Evolutionary conservation across 208 protist genomes (phyloP), one percentile per base, ranked within the genome.

Genomic region (Acanthamoeba castellanii): DNA sequence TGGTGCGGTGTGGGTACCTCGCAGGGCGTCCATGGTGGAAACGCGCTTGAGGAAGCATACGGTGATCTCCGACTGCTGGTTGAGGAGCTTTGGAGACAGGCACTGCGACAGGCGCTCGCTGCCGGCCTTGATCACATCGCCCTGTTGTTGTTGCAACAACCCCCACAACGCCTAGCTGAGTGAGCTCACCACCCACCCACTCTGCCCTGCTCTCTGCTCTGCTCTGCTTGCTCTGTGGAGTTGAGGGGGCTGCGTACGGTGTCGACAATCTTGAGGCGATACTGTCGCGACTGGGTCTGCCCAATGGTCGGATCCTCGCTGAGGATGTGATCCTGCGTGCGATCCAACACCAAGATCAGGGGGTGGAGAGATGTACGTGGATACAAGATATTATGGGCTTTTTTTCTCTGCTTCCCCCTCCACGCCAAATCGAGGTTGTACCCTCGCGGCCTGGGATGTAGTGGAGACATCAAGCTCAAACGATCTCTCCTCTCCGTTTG

Each of bases 401-500:
- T 7, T 61, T 87, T 45, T 25, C 70, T 42, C 18, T 32, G 7
- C 70, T n/a, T n/a, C 68, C 68, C 68, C 68, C 76, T 16, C 30
- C 76, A 3, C 47, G 76, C 47, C 20, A 34, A 34, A 87, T 30
- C 18, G 8, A 87, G 1, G n/a, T 9, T 0, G 55, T 89, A 89
- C 81, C 11, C 81, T 8, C 5, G 34, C 22, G 45, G 34, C 27
- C 13, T 57, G 7, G n/a, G 42, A 30, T 59, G 45, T 37, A 11
- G 55, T 34, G 81, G 72, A 47, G 81, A 20, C 18, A 22, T 57
- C 47, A 9, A 89, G 14, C 55, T 89, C 81, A n/a, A 47, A 89
- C 18, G 7, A 18, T n/a, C n/a, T 89, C n/a, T 89, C 81, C 16
- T 61, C 13, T n/a, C 81, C 81, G n/a, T 89, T 89, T 18, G 81